A percentile compares a stretch with the other conserved stretches of the same genome.
Conservation (phyloP, 2,329 filamentous ascomycete genomes). For the Aspergillus cejpii region DNA sequence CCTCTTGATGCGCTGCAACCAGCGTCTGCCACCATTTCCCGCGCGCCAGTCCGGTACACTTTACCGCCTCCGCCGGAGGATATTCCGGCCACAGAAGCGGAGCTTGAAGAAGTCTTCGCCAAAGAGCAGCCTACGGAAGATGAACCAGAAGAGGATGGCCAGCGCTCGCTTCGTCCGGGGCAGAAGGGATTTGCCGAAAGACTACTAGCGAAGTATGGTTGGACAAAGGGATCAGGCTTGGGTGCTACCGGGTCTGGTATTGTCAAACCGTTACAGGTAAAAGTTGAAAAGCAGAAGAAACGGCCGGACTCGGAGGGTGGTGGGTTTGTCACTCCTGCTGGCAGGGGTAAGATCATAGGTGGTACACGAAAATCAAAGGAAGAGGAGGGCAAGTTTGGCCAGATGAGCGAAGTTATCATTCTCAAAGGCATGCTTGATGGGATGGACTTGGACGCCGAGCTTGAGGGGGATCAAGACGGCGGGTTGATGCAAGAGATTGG, state of each 20-base stretch:
- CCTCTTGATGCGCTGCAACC: slow-evolving; percentile 38
- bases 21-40: slow-evolving; percentile 60
- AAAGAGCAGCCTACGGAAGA: slow-evolving; percentile 35
- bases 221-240: slow-evolving; percentile 79
- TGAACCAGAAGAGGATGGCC: slow-evolving; percentile 31
- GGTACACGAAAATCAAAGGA: slow-evolving; percentile 54
- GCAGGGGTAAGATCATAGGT: slow-evolving; percentile 73
- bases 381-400: slow-evolving; percentile 55
- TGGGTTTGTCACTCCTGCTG: slow-evolving; percentile 63
- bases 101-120: slow-evolving; percentile 45
- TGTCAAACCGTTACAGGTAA: slow-evolving; percentile 70
- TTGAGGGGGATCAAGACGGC: slow-evolving; percentile 54
- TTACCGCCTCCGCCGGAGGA: slow-evolving; percentile 48
- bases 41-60: slow-evolving; percentile 69
- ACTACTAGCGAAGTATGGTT: slow-evolving; percentile 89
- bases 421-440: slow-evolving; percentile 79
- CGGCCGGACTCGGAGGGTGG: slow-evolving; percentile 70
- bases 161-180: slow-evolving; percentile 63
- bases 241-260: slow-evolving; percentile 79
- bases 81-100: slow-evolving; percentile 48
- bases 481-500: slow-evolving; percentile 88
- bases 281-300: slow-evolving; percentile 81
- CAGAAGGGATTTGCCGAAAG: slow-evolving; percentile 80
- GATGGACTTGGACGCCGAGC: slow-evolving; percentile 72
- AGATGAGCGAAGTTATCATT: slow-evolving; percentile 76